These are phyloP conservation scores for Saccharum spontaneum DNA, from an alignment of 176 grass and related monocot genomes.

Conservation along the genomic window DNA sequence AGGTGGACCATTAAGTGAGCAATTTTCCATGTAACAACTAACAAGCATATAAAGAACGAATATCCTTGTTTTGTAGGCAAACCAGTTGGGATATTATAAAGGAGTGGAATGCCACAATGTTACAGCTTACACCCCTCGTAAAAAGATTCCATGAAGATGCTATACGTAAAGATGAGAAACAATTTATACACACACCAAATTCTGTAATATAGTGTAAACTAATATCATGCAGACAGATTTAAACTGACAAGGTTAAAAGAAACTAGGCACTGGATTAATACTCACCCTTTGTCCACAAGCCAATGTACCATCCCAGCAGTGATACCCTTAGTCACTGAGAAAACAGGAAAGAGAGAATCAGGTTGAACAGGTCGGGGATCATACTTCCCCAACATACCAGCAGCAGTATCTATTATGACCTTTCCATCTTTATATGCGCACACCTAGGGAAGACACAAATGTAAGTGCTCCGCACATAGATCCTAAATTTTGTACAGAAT, in stretches of 20 bases:
- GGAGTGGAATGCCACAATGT: background rate
- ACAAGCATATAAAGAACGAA: background rate
- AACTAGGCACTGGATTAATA: conserved; percentile 4
- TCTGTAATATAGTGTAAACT: background rate
- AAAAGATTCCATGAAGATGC: background rate
- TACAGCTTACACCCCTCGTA: background rate
- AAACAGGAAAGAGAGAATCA: conserved; percentile 93
- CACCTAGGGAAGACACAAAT: conserved; percentile 50
- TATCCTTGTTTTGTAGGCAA: background rate
- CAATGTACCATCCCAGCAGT: conserved; percentile 94
- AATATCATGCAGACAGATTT: conserved; percentile 5
- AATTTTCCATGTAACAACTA: conserved; percentile 9
- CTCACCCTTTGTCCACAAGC: conserved; percentile 90
- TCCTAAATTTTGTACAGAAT: conserved; percentile 12
- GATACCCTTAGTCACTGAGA: conserved; percentile 95
- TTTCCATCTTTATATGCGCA: conserved; percentile 98
- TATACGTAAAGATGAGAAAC: background rate
- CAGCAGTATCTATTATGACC: conserved; percentile 96
- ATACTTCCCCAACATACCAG: conserved; percentile 82
- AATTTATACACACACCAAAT: background rate
- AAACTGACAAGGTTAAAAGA: conserved; percentile 1
- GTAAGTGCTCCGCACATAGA: background rate
- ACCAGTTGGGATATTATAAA: background rate
- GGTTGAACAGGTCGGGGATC: conserved; percentile 93
- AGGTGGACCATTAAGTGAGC: background rate